Base-by-base conservation (phyloP, 2,329 filamentous ascomycete genomes). In the Fusarium sp. region DNA sequence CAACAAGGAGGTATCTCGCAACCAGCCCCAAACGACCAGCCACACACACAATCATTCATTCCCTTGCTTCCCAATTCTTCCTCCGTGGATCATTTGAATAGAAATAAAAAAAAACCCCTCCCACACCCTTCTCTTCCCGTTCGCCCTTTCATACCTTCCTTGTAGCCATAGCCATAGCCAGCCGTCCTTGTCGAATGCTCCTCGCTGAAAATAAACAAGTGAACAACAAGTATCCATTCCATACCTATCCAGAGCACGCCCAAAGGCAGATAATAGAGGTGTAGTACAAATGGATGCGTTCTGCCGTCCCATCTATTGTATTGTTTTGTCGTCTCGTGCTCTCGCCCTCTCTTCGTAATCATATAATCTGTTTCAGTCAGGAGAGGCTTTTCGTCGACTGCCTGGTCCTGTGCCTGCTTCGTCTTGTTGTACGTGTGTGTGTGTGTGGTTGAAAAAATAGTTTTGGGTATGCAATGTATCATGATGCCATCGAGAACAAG, bases 1-100 rank as follows among this genome's bases (percentile, higher is more conserved):
- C 65, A 74, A 66, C 61, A 25, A 61, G 47, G 69, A 75, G 72
- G 69, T 75, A 68, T 75, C 72, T 75, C 70, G 72, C 29, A 73
- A 69, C 65, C 56, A 65, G 66, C 60, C 60, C 56, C 65, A 61
- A 69, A 73, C 52, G 66, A 63, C 69, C 56, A 45, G 50, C 68
- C 57, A 73, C 62, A 63, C 36, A 64, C 62, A 63, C 40, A 64
- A 52, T 54, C 47, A 54, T 31, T 54, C 47, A 54, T 31, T 58
- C 70, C 52, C 65, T 71, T 31, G 27, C 25, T 31, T 45, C 47
- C 47, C 47, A 20, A 20, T 54, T 27, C 47, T 50, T 63, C 27
- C 40, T 63, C 58, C 62, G 25, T 60, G 50, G 62, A 45, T 45
- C 35, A 58, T 58, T 38, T 69, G 71, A 74, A 74, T 62, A 27